Conservation (phyloP, 2,329 filamentous ascomycete species). For the Penicillium expansum region DNA sequence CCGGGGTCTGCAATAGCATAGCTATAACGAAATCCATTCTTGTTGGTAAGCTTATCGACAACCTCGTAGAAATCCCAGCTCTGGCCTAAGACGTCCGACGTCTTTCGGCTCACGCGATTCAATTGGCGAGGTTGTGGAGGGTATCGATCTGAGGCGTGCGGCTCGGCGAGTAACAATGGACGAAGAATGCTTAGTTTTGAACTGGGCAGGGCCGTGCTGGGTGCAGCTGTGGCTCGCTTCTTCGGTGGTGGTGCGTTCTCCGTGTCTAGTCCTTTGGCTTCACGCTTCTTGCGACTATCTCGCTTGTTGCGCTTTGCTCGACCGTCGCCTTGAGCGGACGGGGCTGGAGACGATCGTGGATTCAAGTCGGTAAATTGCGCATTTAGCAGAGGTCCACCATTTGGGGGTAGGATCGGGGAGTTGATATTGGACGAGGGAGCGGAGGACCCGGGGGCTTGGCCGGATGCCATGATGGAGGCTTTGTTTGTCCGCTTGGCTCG, state of each 20-base stretch:
- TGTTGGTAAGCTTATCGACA: slow-evolving; percentile 58
- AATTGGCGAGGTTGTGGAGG: slow-evolving; percentile 43
- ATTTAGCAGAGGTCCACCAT: slow-evolving; percentile 29
- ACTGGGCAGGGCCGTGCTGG: slow-evolving; percentile 36
- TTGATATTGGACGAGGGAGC: slow-evolving; percentile 39
- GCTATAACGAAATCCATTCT: slow-evolving; percentile 77
- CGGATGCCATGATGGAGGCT: slow-evolving; percentile 30
- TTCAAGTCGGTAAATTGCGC: slow-evolving; percentile 31
- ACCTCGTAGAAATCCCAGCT: slow-evolving; percentile 45
- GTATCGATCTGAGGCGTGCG: slow-evolving; percentile 36
- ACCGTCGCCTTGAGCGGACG: slow-evolving; percentile 32
- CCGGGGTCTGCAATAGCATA: slow-evolving; percentile 86
- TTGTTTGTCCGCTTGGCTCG: background rate
- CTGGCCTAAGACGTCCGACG: slow-evolving; percentile 35
- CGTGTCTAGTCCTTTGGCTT: slow-evolving; percentile 42
- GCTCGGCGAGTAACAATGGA: slow-evolving; percentile 42
- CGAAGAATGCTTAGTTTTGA: slow-evolving; percentile 41
- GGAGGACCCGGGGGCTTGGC: slow-evolving; percentile 33
- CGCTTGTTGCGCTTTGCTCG: slow-evolving; percentile 43
- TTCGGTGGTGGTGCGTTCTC: slow-evolving; percentile 37
- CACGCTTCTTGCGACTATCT: slow-evolving; percentile 45
- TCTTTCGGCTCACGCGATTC: slow-evolving; percentile 37
- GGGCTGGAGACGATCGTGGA: slow-evolving; percentile 35
- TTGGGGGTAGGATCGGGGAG: slow-evolving; percentile 32
- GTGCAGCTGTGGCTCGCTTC: slow-evolving; percentile 32